phyloP scores from a whole-genome alignment of 177 flowering plant genomes.

The Tripterygium wilfordii region DNA sequence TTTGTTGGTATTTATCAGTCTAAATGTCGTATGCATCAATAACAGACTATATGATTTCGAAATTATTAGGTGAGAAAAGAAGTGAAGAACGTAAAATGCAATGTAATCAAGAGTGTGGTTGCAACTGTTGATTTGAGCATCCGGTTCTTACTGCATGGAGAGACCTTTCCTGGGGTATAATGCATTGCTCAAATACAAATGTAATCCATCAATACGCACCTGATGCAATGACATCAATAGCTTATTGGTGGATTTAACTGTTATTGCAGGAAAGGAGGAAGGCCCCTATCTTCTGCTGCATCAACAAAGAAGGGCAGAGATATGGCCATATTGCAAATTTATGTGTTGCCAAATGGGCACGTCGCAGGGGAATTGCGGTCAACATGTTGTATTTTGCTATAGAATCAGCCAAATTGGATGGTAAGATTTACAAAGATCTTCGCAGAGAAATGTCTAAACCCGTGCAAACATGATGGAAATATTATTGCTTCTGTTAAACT shows the following conservation, averaged over 20 bases:
- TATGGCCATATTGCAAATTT: constrained; percentile 70
- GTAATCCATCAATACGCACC: not conserved
- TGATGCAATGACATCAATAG: not conserved
- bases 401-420: constrained; percentile 43
- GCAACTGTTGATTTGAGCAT: constrained; percentile 81
- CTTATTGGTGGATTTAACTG: constrained; percentile 4
- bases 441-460: not conserved
- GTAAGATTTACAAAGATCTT: constrained; percentile 19
- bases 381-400: constrained; percentile 67
- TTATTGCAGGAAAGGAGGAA: constrained; percentile 40
- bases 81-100: constrained; percentile 32
- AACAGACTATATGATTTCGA: not conserved
- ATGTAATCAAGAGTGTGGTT: constrained; percentile 57
- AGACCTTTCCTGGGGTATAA: constrained; percentile 75
- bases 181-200: constrained; percentile 4
- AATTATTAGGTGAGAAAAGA: constrained; percentile 51
- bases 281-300: constrained; percentile 38
- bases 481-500: too few relatives aligned
- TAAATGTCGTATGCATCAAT: not conserved
- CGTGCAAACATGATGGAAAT: too few relatives aligned
- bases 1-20: too few relatives aligned
- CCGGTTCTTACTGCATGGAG: constrained; percentile 45
- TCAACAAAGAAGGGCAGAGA: constrained; percentile 19
- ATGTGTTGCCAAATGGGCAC: constrained; percentile 67
- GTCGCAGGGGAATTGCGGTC: constrained; percentile 78